Evolutionary conservation across 208 protist species (phyloP).

Genomic region (Novymonas esmeraldas): DNA sequence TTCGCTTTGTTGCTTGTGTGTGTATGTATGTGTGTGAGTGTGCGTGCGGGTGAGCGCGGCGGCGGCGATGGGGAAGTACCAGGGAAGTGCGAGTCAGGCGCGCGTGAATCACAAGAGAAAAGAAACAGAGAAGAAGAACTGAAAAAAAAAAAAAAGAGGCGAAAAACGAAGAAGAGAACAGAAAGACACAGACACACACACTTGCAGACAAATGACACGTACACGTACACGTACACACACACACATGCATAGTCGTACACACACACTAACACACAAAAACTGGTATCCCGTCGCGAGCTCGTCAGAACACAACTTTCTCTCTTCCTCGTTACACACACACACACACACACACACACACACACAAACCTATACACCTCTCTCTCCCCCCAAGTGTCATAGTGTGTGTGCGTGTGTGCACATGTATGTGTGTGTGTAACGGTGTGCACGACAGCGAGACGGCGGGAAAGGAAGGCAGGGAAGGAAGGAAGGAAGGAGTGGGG

Average conservation of each 20-base stretch:
- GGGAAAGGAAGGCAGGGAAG: too few species aligned
- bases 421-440: background rate
- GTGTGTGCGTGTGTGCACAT: background rate
- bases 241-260: background rate
- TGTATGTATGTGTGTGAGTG: background rate
- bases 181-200: background rate
- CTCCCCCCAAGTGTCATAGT: background rate
- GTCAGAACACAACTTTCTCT: too few species aligned
- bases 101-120: slow-evolving; percentile 19
- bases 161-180: background rate
- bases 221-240: background rate
- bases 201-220: background rate
- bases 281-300: too few species aligned
- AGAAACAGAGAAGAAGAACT: background rate
- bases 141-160: background rate
- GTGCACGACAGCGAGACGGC: too few species aligned
- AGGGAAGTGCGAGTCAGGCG: background rate
- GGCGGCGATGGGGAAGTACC: background rate
- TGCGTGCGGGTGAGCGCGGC: background rate
- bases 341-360: background rate
- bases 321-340: too few species aligned
- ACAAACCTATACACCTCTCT: background rate
- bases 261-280: background rate
- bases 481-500: too few species aligned
- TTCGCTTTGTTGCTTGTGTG: background rate